phyloP scores from a whole-genome alignment of 75 land plant species.

The Cunninghamia lanceolata region DNA sequence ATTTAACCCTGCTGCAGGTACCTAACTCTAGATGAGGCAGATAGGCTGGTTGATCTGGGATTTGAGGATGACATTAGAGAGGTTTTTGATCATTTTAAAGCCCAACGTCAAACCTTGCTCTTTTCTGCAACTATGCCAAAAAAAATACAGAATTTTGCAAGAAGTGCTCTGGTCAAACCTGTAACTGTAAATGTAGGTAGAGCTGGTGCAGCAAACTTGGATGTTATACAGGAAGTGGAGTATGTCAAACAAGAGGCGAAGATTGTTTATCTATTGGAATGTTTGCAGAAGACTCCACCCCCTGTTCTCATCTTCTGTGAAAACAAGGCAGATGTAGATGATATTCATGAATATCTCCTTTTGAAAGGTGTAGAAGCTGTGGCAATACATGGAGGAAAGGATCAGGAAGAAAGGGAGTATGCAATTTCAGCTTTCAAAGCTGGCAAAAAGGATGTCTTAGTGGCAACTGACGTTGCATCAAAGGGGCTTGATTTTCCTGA shows the following conservation, averaged over 20 bases:
- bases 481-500: slow-evolving; percentile 95
- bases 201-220: slow-evolving; percentile 95
- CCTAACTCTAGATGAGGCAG: slow-evolving; percentile 86
- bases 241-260: slow-evolving; percentile 96
- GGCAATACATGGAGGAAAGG: slow-evolving; percentile 92
- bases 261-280: slow-evolving; percentile 87
- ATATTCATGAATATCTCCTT: slow-evolving; percentile 89
- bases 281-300: slow-evolving; percentile 90
- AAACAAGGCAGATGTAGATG: slow-evolving; percentile 96
- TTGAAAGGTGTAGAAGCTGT: slow-evolving; percentile 95
- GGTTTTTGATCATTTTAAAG: slow-evolving; percentile 90
- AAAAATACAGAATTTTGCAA: slow-evolving; percentile 92
- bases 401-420: slow-evolving; percentile 92
- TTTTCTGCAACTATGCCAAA: slow-evolving; percentile 97
- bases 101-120: slow-evolving; percentile 80
- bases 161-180: slow-evolving; percentile 87
- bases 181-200: slow-evolving; percentile 88
- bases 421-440: slow-evolving; percentile 85
- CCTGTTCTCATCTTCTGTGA: slow-evolving; percentile 94
- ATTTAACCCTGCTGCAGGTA: slow-evolving; percentile 31
- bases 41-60: slow-evolving; percentile 81
- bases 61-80: slow-evolving; percentile 94
- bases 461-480: slow-evolving; percentile 93
- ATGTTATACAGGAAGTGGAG: slow-evolving; percentile 96
- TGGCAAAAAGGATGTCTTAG: slow-evolving; percentile 86